Evolutionary conservation across 2,329 filamentous ascomycete genomes (phyloP).

Genomic region (Fusarium tuaranense): DNA sequence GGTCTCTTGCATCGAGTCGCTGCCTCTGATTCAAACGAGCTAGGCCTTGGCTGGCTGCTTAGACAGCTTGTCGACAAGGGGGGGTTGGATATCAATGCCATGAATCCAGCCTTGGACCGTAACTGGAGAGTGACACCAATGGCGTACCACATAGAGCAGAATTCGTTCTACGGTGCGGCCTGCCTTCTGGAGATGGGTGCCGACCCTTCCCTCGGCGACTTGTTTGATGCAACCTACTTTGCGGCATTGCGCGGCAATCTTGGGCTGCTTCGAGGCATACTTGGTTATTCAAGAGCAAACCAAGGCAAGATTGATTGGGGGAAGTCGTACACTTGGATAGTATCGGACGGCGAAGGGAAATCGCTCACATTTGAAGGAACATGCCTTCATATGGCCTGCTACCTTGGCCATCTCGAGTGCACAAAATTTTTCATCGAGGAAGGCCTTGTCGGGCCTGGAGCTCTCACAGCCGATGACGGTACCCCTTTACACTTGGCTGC

Average conservation of each 20-base stretch:
- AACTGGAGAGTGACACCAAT: not conserved
- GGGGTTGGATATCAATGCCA: not conserved
- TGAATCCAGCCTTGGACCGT: not conserved
- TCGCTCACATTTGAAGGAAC: too few species aligned
- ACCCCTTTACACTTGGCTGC: not conserved
- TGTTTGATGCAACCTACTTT: not conserved
- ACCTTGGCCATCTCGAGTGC: not conserved
- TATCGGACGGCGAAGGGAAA: too few species aligned
- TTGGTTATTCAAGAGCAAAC: not conserved
- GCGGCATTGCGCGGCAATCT: not conserved
- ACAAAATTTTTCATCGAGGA: not conserved
- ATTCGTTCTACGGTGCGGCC: not conserved
- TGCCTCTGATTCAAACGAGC: not conserved
- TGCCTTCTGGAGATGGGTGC: not conserved
- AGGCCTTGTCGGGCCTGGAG: not conserved
- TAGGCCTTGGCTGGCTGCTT: not conserved
- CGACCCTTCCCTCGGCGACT: not conserved
- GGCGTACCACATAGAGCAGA: not conserved
- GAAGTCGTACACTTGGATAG: too few species aligned
- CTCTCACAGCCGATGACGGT: accelerated
- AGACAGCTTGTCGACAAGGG: not conserved
- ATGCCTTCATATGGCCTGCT: not conserved
- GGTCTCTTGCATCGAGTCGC: not conserved
- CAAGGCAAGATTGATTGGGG: not conserved
- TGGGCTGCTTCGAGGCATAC: not conserved